phyloP scores from a whole-genome alignment of 2,329 filamentous ascomycete genomes.

The Bipolaris bicolor region DNA sequence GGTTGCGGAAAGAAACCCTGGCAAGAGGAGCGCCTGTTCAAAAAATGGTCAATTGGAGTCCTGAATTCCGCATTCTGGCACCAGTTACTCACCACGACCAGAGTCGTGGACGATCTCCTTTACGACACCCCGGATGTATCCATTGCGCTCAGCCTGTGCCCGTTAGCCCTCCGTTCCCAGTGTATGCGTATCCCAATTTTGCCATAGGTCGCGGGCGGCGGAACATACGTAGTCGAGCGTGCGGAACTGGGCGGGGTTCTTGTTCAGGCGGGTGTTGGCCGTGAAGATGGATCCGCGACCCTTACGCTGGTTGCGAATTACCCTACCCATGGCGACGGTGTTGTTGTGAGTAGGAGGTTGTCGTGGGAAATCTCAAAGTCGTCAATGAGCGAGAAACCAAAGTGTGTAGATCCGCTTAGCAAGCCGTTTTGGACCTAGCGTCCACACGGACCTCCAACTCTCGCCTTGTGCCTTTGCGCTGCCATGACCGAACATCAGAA shows the following conservation, averaged over 20 bases:
- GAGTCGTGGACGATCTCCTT: constrained; percentile 99
- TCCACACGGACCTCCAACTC: constrained; percentile 4
- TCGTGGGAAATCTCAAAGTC: constrained; percentile 9
- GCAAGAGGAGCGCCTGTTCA: constrained; percentile 75
- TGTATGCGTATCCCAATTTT: constrained; percentile 16
- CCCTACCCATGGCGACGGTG: constrained; percentile 63
- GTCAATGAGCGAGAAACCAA: neutral
- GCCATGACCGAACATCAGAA: neutral
- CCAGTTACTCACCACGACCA: constrained; percentile 75
- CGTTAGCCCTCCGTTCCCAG: constrained; percentile 46
- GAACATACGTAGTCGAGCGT: constrained; percentile 79
- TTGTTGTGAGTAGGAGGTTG: constrained; percentile 36
- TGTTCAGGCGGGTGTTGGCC: constrained; percentile 74
- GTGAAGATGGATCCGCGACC: constrained; percentile 79
- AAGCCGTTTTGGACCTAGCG: constrained; percentile 6
- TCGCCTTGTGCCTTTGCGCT: neutral
- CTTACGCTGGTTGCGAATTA: constrained; percentile 76
- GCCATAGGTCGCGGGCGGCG: constrained; percentile 28
- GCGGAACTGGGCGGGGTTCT: constrained; percentile 94
- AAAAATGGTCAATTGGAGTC: constrained; percentile 27
- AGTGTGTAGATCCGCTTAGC: neutral
- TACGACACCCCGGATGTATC: constrained; percentile 95
- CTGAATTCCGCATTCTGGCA: constrained; percentile 13
- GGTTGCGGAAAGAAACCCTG: constrained; percentile 95
- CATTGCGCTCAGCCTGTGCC: constrained; percentile 78